Evolutionary conservation across 2,329 filamentous ascomycete species (phyloP).

Genomic region (Exophiala xenobiotica): DNA sequence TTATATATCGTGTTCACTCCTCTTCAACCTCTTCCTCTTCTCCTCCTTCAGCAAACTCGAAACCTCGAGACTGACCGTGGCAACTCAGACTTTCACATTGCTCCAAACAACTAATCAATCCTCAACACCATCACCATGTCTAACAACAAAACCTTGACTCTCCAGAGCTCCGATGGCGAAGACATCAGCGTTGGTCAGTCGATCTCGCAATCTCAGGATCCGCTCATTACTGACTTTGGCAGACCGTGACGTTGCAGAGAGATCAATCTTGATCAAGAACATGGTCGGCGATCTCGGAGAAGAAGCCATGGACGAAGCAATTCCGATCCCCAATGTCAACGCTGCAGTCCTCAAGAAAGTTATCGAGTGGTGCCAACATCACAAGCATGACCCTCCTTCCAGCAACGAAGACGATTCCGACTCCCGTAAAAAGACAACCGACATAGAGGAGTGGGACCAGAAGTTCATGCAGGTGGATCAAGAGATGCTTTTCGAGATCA

Average conservation of each 20-base stretch:
- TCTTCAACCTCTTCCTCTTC: not conserved
- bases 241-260: constrained; percentile 84
- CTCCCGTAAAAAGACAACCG: constrained; percentile 94
- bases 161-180: constrained; percentile 53
- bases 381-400: constrained; percentile 82
- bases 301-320: constrained; percentile 60
- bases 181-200: constrained; percentile 53
- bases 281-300: constrained; percentile 91
- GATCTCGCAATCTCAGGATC: not conserved
- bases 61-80: not conserved
- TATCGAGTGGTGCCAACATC: constrained; percentile 96
- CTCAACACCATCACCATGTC: constrained; percentile 29
- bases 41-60: constrained; percentile 3
- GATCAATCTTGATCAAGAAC: constrained; percentile 95
- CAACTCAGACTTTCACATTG: constrained; percentile 3
- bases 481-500: constrained; percentile 99
- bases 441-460: constrained; percentile 99
- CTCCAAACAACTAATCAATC: constrained; percentile 4
- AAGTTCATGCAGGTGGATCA: constrained; percentile 99
- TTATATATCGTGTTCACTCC: too few relatives aligned
- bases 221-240: constrained; percentile 10
- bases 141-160: constrained; percentile 40
- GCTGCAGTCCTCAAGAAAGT: constrained; percentile 93
- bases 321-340: constrained; percentile 88
- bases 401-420: constrained; percentile 86